phyloP scores from a whole-genome alignment of 495 filamentous ascomycete species.

The Talaromyces stipitatus region DNA sequence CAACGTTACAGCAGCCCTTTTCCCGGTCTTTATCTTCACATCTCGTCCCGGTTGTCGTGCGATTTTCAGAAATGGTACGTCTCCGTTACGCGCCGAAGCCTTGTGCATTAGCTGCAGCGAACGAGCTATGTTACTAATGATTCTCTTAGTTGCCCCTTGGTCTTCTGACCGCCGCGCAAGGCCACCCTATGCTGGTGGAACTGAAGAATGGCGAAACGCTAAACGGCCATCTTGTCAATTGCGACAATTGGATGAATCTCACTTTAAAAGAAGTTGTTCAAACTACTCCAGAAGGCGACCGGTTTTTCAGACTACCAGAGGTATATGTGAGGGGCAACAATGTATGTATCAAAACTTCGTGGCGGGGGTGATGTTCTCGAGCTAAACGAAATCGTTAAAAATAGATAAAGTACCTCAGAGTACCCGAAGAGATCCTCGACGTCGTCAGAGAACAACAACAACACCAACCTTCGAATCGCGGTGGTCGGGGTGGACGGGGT shows the following conservation, averaged over 20 bases:
- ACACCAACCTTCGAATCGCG: constrained; percentile 57
- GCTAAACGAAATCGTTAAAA: neutral
- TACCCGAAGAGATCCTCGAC: constrained; percentile 93
- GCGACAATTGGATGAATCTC: constrained; percentile 99
- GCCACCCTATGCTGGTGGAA: constrained; percentile 98
- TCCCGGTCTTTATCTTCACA: neutral
- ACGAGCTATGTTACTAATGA: neutral
- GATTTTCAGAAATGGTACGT: neutral
- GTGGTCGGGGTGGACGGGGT: constrained; percentile 63
- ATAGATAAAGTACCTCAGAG: constrained; percentile 96
- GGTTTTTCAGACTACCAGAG: constrained; percentile 83
- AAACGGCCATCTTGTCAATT: constrained; percentile 90
- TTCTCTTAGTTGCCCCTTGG: constrained; percentile 74
- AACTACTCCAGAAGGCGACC: constrained; percentile 90
- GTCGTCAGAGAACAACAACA: constrained; percentile 86
- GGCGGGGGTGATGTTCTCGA: neutral
- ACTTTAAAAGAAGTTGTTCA: constrained; percentile 97
- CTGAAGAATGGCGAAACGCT: constrained; percentile 98
- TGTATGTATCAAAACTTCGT: constrained; percentile 42
- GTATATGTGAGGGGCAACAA: constrained; percentile 97
- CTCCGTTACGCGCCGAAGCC: neutral
- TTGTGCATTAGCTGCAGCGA: neutral
- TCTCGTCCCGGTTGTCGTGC: neutral
- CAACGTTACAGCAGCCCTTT: no score
- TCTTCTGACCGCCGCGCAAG: constrained; percentile 88